Conservation (phyloP, 202 grass and related monocot species). For the Bolboschoenoplectus hybrid region DNA sequence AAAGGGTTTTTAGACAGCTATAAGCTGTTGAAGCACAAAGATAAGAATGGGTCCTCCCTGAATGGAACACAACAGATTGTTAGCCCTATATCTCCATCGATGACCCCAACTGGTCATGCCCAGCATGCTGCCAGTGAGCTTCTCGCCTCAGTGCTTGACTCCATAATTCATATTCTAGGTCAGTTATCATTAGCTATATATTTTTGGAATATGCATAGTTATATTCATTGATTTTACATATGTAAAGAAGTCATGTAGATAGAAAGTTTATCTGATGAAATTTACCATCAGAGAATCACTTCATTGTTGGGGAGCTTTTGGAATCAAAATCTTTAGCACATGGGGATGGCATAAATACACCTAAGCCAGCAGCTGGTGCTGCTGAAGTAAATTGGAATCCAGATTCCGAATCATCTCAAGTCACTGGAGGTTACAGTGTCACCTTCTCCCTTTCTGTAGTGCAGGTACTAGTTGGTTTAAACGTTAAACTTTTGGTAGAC, state of each 20-base stretch:
- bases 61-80: conserved; percentile 62
- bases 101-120: conserved; percentile 79
- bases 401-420: conserved; percentile 87
- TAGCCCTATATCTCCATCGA: conserved; percentile 79
- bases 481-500: conserved; percentile 35
- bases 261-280: conserved; percentile 41
- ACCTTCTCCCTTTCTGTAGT: conserved; percentile 87
- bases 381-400: conserved; percentile 69
- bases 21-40: conserved; percentile 69
- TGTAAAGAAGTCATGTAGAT: conserved; percentile 32
- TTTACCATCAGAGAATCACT: conserved; percentile 76
- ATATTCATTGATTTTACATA: conserved; percentile 43
- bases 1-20: conserved; percentile 50
- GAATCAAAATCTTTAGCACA: conserved; percentile 77
- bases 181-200: conserved; percentile 40
- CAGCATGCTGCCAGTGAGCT: conserved; percentile 69
- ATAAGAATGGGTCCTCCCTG: conserved; percentile 55
- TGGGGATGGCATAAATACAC: conserved; percentile 62
- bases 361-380: conserved; percentile 48
- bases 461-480: conserved; percentile 59
- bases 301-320: conserved; percentile 89
- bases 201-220: background rate
- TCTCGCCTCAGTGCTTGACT: conserved; percentile 75
- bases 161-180: conserved; percentile 83
- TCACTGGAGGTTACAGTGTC: conserved; percentile 88